Percentiles rank a stretch among this genome's conserved stretches.
Evolutionary conservation across 352 stramenopile genomes (phyloP).

Genomic region (Globisporangium paroecandrum): DNA sequence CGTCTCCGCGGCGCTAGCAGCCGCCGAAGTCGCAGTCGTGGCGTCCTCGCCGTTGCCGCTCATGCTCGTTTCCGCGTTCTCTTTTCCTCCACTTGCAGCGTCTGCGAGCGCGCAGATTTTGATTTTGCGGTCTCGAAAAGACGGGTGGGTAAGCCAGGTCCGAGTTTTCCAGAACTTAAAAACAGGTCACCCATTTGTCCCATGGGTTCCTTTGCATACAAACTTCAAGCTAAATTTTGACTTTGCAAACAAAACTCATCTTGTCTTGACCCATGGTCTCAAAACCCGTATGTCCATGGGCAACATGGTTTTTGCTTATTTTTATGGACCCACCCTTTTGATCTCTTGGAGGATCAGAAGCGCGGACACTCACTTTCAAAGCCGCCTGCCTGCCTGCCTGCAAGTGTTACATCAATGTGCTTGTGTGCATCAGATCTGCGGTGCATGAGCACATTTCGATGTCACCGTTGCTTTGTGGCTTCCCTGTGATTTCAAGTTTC

Average conservation of each 20-base stretch:
- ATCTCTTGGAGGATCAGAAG: background rate
- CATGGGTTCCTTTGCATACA: background rate
- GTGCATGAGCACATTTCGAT: background rate
- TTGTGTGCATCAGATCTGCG: background rate
- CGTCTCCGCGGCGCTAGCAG: conserved; percentile 1
- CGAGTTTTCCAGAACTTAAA: background rate
- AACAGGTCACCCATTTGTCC: background rate
- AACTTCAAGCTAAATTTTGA: background rate
- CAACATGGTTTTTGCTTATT: background rate
- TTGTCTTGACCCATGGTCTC: background rate
- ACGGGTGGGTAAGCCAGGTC: background rate
- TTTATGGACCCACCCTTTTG: background rate
- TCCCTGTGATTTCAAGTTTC: background rate
- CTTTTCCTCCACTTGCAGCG: background rate
- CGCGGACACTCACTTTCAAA: background rate
- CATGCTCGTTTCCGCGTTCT: conserved; percentile 8
- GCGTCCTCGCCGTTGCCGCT: conserved; percentile 9
- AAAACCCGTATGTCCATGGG: background rate
- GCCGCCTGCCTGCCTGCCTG: background rate
- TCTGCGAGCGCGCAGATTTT: background rate
- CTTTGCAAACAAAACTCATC: background rate
- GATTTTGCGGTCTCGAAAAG: conserved; percentile 5
- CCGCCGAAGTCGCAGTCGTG: background rate
- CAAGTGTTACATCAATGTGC: background rate
- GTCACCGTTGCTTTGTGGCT: background rate